Percentiles rank a stretch among this genome's conserved stretches.
These are phyloP conservation scores for Fusarium camptoceras DNA, from an alignment of 2,329 filamentous ascomycete genomes.

Conservation along the genomic window DNA sequence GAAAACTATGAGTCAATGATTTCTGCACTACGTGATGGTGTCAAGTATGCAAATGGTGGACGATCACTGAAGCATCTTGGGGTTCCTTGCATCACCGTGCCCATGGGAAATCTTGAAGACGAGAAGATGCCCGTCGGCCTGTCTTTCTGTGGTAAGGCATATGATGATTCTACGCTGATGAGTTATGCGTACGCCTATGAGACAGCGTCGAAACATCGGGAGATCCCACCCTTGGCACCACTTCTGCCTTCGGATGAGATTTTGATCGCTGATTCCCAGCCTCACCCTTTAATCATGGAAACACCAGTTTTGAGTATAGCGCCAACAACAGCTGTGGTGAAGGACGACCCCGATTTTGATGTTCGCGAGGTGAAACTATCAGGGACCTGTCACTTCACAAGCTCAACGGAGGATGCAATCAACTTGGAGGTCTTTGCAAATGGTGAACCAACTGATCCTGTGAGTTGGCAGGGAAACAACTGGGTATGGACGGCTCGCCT, in stretches of 20 bases:
- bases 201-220: not conserved
- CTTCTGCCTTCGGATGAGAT: not conserved
- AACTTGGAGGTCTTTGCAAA: not conserved
- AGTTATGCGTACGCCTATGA: conserved; percentile 41
- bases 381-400: rapidly evolving
- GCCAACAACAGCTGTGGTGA: rapidly evolving
- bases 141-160: conserved; percentile 63
- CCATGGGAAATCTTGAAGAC: conserved; percentile 62
- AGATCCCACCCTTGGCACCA: not conserved
- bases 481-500: not conserved
- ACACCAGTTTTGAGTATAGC: not conserved
- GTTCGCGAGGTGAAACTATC: rapidly evolving
- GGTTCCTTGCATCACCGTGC: conserved; percentile 64
- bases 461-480: not conserved
- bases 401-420: rapidly evolving
- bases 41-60: conserved; percentile 66
- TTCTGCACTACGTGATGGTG: conserved; percentile 54
- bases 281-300: rapidly evolving
- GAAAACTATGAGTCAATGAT: conserved; percentile 35
- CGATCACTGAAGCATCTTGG: conserved; percentile 65
- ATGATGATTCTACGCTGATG: conserved; percentile 54
- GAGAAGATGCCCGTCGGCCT: conserved; percentile 64
- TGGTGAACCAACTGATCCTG: not conserved
- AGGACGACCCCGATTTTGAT: rapidly evolving
- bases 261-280: not conserved